These are phyloP conservation scores for Leucocoprinus birnbaumii DNA, from an alignment of 768 basidiomycete genomes.

Conservation along the genomic window DNA sequence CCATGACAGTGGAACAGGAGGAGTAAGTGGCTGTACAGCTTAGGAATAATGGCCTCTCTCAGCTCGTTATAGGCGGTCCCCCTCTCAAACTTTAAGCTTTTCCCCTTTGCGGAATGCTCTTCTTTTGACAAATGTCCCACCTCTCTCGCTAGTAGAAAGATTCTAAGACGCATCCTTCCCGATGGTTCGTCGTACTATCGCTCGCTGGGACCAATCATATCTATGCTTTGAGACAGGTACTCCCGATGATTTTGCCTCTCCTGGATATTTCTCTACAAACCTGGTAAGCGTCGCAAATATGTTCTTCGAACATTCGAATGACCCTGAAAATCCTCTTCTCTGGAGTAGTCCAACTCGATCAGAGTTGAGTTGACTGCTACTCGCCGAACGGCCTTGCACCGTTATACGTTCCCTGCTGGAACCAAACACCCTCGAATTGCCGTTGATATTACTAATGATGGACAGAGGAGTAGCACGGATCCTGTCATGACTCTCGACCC, in stretches of 20 bases:
- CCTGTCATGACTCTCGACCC: slow-evolving; percentile 48
- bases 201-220: background rate
- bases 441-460: slow-evolving; percentile 64
- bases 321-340: no score
- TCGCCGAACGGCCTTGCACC: slow-evolving; percentile 55
- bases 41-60: background rate
- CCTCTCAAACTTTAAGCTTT: slow-evolving; percentile 62
- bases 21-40: slow-evolving; percentile 31
- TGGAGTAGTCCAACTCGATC: slow-evolving; percentile 50
- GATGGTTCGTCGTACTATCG: slow-evolving; percentile 38
- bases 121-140: slow-evolving; percentile 53
- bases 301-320: no score
- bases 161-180: slow-evolving; percentile 41
- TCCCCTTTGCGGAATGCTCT: slow-evolving; percentile 47
- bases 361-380: slow-evolving; percentile 61
- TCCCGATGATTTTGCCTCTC: slow-evolving; percentile 60
- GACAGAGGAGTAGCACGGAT: slow-evolving; percentile 46
- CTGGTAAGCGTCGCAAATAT: slow-evolving; percentile 37
- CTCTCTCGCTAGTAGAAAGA: slow-evolving; percentile 41
- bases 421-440: slow-evolving; percentile 49
- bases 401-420: slow-evolving; percentile 51
- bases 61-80: slow-evolving; percentile 38
- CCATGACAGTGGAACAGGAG: slow-evolving; percentile 63
- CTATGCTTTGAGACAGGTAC: slow-evolving; percentile 30
- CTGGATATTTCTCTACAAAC: slow-evolving; percentile 65